Evolutionary conservation across 2,329 filamentous ascomycete genomes (phyloP), one percentile per base, ranked within the genome.

Genomic region (Fusarium pininemorale): DNA sequence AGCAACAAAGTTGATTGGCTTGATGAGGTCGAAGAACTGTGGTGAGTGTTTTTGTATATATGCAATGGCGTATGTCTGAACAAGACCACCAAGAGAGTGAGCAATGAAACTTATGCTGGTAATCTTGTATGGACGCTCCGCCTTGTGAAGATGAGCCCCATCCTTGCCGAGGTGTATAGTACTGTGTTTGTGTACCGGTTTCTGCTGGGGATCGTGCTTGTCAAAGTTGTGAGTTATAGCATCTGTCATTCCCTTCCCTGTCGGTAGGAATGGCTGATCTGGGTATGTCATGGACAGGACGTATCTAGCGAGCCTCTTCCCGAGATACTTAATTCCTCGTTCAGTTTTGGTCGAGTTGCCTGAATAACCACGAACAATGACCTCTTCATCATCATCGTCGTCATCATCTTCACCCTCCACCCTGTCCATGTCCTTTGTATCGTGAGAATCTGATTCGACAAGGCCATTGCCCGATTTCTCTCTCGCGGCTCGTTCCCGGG

Each of bases 31-130:
- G 78, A 98, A 98, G 81, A 98, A 98, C 15, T 92, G 85, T 3
- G 96, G 96, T 1, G 94, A 97, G 81, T 98, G 95, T 80, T 98
- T 98, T 78, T 98, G 93, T 51, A 98, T 97, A 81, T 98, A 98
- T 14, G 95, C 96, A 66, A 98, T 92, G 5, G 96, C 96, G 80
- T 98, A 98, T 0, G 93, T 97, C 81, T 98, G 96, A 22, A 98
- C 89, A 24, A 97, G 86, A 0, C 96, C 96, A 35, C 96, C 96
- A 0, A 98, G 89, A 0, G 95, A 98, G 83, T 98, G 96, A 1
- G 92, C 95, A 64, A 98, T 90, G 80, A 98, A 98, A 79, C 95
- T 98, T 81, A 98, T 98, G 81, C 95, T 97, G 16, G 95, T 96
- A 78, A 97, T 94, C 75, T 91, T 92, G 82, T 97, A 98, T 5